Evolutionary conservation across 2,329 filamentous ascomycete genomes (phyloP), one percentile per base, ranked within the genome.

Genomic region (Ophiocordyceps camponoti-floridani): DNA sequence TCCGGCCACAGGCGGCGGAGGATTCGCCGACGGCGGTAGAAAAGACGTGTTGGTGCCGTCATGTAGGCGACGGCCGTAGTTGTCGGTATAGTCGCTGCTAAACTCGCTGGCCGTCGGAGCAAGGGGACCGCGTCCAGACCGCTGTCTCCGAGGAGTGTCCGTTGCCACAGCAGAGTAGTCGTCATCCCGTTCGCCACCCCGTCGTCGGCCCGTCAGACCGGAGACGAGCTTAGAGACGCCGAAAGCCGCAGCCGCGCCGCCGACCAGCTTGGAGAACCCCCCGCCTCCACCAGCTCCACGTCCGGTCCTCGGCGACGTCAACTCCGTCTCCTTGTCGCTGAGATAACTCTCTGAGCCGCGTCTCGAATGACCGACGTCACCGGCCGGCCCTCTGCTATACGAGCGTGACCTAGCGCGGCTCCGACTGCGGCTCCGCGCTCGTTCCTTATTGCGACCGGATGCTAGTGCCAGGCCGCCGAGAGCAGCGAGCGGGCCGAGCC

Each of bases 311-410:
- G 53, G 51, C 44, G 57, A 40, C 5, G 37, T 8, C n/a, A 41
- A 49, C n/a, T 77, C 70, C 0, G 72, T 73, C 46, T 73, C 72
- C 56, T 86, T 84, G 50, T 86, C 80, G 37, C 81, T 73, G 31
- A 72, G 62, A 49, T 77, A 79, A 44, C 76, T 81, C 4, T 67
- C 68, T 0, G 75, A 79, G 3, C 58, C 66, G 30, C 65, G 62
- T 40, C 70, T 64, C 0, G 73, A 77, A 1, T 72, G 61, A 10
- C 75, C 53, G 2, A 73, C 69, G 47, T 76, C 71, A 1, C 69
- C 65, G 6, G 56, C 62, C 27, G 63, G 59, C 43, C 58, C 62
- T 35, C 58, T 56, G 46, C 57, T 58, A 37, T 59, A 54, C 1
- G 60, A 63, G 10, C 53, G 57, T 6, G 60, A 62, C 41, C 63